Evolutionary conservation across 129 eudicot species (phyloP).

Genomic region (Smallanthus sonchifolius): DNA sequence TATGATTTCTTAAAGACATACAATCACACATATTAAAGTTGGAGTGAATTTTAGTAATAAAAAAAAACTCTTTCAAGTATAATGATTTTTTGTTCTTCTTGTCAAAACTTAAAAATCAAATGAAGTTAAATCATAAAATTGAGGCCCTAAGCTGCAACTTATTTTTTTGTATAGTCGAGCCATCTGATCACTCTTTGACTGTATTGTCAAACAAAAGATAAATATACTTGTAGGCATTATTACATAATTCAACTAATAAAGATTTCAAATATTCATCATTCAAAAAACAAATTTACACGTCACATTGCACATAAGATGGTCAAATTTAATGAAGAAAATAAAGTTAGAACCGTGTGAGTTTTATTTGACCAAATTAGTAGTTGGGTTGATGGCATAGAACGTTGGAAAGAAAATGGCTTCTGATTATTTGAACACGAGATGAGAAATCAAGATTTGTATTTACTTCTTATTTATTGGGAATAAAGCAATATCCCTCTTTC

Average conservation of each 20-base stretch:
- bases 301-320: not conserved
- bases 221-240: not conserved
- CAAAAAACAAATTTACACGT: not conserved
- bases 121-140: too few relatives aligned
- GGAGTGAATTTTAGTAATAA: too few relatives aligned
- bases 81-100: too few relatives aligned
- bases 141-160: too few relatives aligned
- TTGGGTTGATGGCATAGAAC: not conserved
- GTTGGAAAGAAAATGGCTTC: not conserved
- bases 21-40: too few relatives aligned
- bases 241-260: not conserved
- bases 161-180: too few relatives aligned
- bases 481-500: slow-evolving; percentile 1
- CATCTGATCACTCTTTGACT: not conserved
- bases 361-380: not conserved
- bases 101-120: too few relatives aligned
- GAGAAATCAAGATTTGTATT: not conserved
- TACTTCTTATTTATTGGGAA: not conserved
- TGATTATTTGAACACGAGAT: not conserved
- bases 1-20: too few relatives aligned
- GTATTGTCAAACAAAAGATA: not conserved
- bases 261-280: not conserved
- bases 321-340: too few relatives aligned
- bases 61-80: too few relatives aligned
- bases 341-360: not conserved